Percentiles rank a stretch among this genome's conserved stretches.
Conservation (phyloP, 2,329 filamentous ascomycete species). For the Nemania diffusa region DNA sequence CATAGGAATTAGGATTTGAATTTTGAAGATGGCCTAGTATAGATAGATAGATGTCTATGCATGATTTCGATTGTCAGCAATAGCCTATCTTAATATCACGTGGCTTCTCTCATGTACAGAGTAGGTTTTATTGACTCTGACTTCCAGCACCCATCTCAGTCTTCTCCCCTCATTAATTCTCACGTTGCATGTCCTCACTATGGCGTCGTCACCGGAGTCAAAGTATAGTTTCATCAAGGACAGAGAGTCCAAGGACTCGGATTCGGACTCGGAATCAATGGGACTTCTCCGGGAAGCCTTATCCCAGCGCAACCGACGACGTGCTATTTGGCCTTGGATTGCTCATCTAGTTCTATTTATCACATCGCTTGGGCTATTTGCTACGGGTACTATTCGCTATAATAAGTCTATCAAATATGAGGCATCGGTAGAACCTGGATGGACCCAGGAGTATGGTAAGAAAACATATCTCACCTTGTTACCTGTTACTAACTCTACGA, state of each 20-base stretch:
- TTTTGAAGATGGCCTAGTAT: background rate
- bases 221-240: slow-evolving; percentile 10
- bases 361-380: slow-evolving; percentile 3
- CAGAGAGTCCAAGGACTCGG: slow-evolving; percentile 16
- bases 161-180: background rate
- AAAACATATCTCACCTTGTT: background rate
- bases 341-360: background rate
- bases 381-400: background rate
- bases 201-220: background rate
- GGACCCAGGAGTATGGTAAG: slow-evolving; percentile 18
- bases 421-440: slow-evolving; percentile 2
- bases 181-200: background rate
- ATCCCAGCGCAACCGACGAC: background rate
- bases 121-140: background rate
- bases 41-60: background rate
- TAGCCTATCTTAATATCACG: background rate
- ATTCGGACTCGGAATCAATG: slow-evolving; percentile 10
- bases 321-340: slow-evolving; percentile 14
- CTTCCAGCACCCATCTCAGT: background rate
- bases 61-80: background rate
- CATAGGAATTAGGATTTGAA: background rate
- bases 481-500: background rate
- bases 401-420: background rate
- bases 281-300: background rate
- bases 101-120: background rate